Base-by-base conservation (phyloP, 2,329 filamentous ascomycete genomes). In the Calonectria henricotiae region DNA sequence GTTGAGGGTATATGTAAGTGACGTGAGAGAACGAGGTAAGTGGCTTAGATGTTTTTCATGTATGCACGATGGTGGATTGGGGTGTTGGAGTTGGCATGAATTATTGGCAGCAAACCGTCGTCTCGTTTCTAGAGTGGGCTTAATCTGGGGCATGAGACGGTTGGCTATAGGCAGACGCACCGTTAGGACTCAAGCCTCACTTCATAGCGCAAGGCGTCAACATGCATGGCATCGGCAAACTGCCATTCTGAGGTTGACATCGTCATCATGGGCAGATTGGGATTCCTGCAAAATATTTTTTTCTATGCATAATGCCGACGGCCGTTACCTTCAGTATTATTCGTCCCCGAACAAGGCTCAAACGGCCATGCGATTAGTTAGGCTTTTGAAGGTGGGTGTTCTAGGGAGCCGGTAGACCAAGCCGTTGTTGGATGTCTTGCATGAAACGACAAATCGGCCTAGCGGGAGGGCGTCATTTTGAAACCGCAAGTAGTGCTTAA, bases 371-470 rank as follows among this genome's bases (percentile, higher is more conserved):
- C 13, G 30, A 39, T 39, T 62, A 44, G 60, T 39, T 62, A 44
- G 60, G 60, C 43, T 47, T 62, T 37, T 30, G 25, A 64, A 25
- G 35, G 41, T 47, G 30, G 41, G 60, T 47, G 43, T 15, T 35
- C 41, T 43, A 43, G 30, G 43, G 20, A 35, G 55, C 39, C 55
- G 51, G 51, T 37, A 61, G 49, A 30, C 41, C 51, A 58, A 55
- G 60, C 60, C 41, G 46, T 23, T 60, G 61, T 51, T 58, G 64
- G 44, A 73, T 73, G 71, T 70, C 71, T 69, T 71, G 71, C 71
- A 73, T 69, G 35, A 58, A 58, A 58, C 51, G 20, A 58, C 62
- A 67, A 66, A 73, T 73, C 71, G 71, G 69, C 46, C 61, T 64
- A 73, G 70, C 69, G 69, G 71, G 69, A 49, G 43, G 39, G 49